Evolutionary conservation across 1,284 basidiomycete genomes (phyloP), one percentile per base, ranked within the genome.

Genomic region (Cutaneotrichosporon dermatis): DNA sequence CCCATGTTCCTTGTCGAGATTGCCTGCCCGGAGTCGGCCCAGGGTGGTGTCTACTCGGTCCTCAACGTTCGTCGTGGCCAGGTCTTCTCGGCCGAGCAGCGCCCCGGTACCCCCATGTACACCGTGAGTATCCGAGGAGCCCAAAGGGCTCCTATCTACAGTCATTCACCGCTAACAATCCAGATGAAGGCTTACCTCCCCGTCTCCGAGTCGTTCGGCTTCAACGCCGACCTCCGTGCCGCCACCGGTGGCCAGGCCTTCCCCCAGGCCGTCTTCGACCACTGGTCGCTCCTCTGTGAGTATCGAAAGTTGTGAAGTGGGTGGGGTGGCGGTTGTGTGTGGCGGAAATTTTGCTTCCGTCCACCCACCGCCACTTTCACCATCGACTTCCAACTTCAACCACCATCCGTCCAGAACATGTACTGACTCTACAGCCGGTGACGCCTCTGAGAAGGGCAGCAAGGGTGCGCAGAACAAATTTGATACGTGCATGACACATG

Each of bases 1-100:
- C 96, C 96, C 66, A 83, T 99, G 79, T 99, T 93, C 84, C 88
- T 94, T 87, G 89, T 98, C 79, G 95, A 99, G 82, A 94, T 99
- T 73, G 95, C 98, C 81, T 95, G 92, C 82, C 96, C 96, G 61
- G 94, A 98, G 81, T 90, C 87, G 75, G 94, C 90, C 68, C 93
- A 99, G 72, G 96, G 96, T 80, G 96, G 96, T 84, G 94, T 99
- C 82, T 99, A 99, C 88, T 79, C 78, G 81, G 69, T 84, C 84
- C 82, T 99, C 81, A 99, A 97, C 88, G 93, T 89, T 83, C 91
- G 95, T 79, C 92, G 96, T 86, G 96, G 95, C 65, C 92, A 96
- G 79, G 96, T 99, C 69, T 94, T 95, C 86, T 90, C 88, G 70
- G 91, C 99, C 81, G 95, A 99, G 82, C 95, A 98, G 82, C 84